Percentiles rank a stretch among this genome's conserved stretches.
These are phyloP conservation scores for Ganoderma sinense DNA, from an alignment of 1,284 basidiomycete genomes.

Conservation along the genomic window DNA sequence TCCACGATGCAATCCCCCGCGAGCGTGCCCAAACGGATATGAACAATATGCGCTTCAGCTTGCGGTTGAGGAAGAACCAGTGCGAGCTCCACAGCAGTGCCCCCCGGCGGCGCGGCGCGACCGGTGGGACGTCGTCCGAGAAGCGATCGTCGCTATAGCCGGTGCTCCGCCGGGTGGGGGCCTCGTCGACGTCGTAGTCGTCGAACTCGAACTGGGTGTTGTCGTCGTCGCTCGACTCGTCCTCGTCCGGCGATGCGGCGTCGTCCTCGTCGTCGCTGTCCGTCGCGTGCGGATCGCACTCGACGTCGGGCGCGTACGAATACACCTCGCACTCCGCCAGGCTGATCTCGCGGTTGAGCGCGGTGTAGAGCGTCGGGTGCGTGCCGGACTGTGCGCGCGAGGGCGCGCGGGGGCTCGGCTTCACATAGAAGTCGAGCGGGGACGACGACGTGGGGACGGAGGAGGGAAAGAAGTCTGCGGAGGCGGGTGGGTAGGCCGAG, in stretches of 20 bases:
- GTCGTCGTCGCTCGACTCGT: slow-evolving; percentile 65
- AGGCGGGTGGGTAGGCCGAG: slow-evolving; percentile 80
- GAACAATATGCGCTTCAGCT: slow-evolving; percentile 92
- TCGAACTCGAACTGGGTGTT: slow-evolving; percentile 82
- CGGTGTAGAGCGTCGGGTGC: slow-evolving; percentile 87
- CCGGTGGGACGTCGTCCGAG: slow-evolving; percentile 26
- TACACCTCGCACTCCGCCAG: slow-evolving; percentile 95
- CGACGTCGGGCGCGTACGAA: slow-evolving; percentile 93
- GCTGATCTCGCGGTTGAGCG: slow-evolving; percentile 91
- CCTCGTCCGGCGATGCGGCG: slow-evolving; percentile 62
- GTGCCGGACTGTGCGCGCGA: slow-evolving; percentile 50
- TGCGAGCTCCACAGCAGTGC: slow-evolving; percentile 96
- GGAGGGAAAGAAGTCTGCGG: slow-evolving; percentile 76
- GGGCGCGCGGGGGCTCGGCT: slow-evolving; percentile 71
- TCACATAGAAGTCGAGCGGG: slow-evolving; percentile 59
- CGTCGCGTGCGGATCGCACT: slow-evolving; percentile 93
- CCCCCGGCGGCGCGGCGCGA: slow-evolving; percentile 53
- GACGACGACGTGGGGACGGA: slow-evolving; percentile 75
- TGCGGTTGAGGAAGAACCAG: slow-evolving; percentile 97
- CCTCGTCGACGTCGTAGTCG: slow-evolving; percentile 78
- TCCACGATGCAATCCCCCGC: slow-evolving; percentile 64
- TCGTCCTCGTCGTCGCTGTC: slow-evolving; percentile 83
- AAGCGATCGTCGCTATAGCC: slow-evolving; percentile 40
- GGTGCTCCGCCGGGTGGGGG: slow-evolving; percentile 48
- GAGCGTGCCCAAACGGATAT: slow-evolving; percentile 94